Base-by-base conservation (phyloP, 306 rosid species). In the Lotus japonicus region DNA sequence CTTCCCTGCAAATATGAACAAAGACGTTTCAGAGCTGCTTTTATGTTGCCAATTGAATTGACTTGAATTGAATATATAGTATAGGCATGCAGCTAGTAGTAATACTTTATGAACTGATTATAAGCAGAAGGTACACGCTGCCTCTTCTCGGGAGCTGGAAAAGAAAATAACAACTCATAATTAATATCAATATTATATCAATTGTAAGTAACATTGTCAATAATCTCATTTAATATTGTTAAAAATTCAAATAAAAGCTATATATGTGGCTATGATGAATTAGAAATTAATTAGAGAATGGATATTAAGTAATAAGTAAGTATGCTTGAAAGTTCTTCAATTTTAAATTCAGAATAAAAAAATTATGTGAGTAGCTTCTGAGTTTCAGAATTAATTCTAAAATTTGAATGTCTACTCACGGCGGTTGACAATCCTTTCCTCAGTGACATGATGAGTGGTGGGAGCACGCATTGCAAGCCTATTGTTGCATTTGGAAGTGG, bases 91-190 rank as follows among this genome's bases (percentile, higher is more conserved):
- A 21, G 9, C 41, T 70, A 39, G 23, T 85, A n/a, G n/a, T n/a
- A n/a, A n/a, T 91, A 95, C 99, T 88, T 95, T 81, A 95, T 95
- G 86, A 95, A 95, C 89, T 91, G 99, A 71, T 95, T 95, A 72
- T 95, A 95, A 64, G 99, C 99, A 84, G 99, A 95, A 71, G 97
- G 99, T 68, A 90, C 99, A 64, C 97, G 91, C 85, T 95, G 99
- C 91, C 95, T 88, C 95, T 95, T 95, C 91, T 88, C 97, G 83
- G 99, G 97, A 81, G 99, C 99, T 95, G 97, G 77, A 82, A 84
- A 31, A 74, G 87, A 84, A 81, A 92, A 81, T 17, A 89, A 82
- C 88, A 78, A 56, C 81, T 83, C 89, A 77, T 69, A 4, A 50
- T 3, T 66, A 69, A 39, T 31, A 31, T 61, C 11, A 21, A 17